Conservation (phyloP, 2,329 filamentous ascomycete genomes). For the Hypoxylon sp. region DNA sequence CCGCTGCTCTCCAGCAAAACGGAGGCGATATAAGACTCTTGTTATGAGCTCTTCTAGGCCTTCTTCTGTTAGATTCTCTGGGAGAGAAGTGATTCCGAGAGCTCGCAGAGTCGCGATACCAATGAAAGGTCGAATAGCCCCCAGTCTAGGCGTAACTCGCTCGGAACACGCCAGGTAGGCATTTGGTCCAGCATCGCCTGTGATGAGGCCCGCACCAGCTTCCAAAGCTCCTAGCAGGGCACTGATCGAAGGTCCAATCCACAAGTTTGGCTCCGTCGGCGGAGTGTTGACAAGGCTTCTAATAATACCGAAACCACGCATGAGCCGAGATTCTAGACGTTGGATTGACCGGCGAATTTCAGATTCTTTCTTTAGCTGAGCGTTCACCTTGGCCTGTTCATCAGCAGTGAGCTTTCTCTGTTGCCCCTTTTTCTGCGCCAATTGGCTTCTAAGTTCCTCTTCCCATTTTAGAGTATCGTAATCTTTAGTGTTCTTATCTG, state of each 20-base stretch:
- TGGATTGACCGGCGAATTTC: slow-evolving; percentile 82
- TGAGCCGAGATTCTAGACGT: slow-evolving; percentile 77
- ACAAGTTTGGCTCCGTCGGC: slow-evolving; percentile 88
- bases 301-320: slow-evolving; percentile 89
- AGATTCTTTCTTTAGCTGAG: slow-evolving; percentile 89
- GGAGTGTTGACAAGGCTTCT: slow-evolving; percentile 85
- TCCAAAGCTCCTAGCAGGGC: slow-evolving; percentile 81
- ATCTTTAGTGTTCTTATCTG: slow-evolving; percentile 93
- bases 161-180: slow-evolving; percentile 86
- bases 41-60: slow-evolving; percentile 88
- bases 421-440: slow-evolving; percentile 93
- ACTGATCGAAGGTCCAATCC: slow-evolving; percentile 87
- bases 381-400: slow-evolving; percentile 90
- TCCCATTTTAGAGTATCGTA: slow-evolving; percentile 99
- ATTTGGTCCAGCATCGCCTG: slow-evolving; percentile 82
- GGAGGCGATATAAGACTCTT: slow-evolving; percentile 88
- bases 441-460: slow-evolving; percentile 85
- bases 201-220: slow-evolving; percentile 84
- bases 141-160: slow-evolving; percentile 80
- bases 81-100: slow-evolving; percentile 79
- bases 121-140: slow-evolving; percentile 83
- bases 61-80: slow-evolving; percentile 81
- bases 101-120: slow-evolving; percentile 89
- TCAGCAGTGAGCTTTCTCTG: slow-evolving; percentile 92
- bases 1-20: slow-evolving; percentile 92